Conservation (phyloP, 2,329 filamentous ascomycete species). For the Diaporthe aspalathi region DNA sequence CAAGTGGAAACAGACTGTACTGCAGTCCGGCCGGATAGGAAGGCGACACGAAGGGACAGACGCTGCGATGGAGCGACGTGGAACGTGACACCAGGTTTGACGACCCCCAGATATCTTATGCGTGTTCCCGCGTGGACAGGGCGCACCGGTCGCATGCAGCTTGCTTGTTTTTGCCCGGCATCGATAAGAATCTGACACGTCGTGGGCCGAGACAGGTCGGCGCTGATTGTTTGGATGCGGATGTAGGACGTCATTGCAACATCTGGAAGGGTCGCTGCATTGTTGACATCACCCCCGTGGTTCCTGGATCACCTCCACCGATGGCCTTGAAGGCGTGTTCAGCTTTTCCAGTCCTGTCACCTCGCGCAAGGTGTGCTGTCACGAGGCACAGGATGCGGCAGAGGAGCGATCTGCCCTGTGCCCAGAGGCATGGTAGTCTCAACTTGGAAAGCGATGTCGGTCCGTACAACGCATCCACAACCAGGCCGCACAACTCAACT, state of each 20-base stretch:
- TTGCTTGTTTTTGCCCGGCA: conserved; percentile 12
- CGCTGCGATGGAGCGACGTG: neutral
- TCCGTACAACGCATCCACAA: too few species aligned
- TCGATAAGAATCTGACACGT: conserved; percentile 27
- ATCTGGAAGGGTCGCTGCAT: conserved; percentile 3
- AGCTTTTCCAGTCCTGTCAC: neutral
- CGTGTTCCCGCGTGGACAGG: neutral
- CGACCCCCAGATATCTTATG: conserved; percentile 19
- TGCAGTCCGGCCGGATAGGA: conserved; percentile 5
- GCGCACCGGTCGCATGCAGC: conserved; percentile 6
- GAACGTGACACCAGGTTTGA: neutral
- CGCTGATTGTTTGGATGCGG: neutral
- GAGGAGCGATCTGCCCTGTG: neutral
- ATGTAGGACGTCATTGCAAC: neutral
- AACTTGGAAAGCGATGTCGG: neutral
- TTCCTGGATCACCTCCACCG: too few species aligned
- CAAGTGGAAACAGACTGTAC: neutral
- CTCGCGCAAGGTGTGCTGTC: conserved; percentile 12
- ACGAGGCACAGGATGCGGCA: neutral
- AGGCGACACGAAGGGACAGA: neutral
- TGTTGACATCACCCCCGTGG: conserved; percentile 14
- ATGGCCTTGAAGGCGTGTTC: neutral
- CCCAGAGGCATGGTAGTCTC: too few species aligned
- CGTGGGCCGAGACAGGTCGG: neutral
- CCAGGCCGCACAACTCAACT: neutral